phyloP scores from a whole-genome alignment of 768 basidiomycete species.

The Leccinum disarticulatum region DNA sequence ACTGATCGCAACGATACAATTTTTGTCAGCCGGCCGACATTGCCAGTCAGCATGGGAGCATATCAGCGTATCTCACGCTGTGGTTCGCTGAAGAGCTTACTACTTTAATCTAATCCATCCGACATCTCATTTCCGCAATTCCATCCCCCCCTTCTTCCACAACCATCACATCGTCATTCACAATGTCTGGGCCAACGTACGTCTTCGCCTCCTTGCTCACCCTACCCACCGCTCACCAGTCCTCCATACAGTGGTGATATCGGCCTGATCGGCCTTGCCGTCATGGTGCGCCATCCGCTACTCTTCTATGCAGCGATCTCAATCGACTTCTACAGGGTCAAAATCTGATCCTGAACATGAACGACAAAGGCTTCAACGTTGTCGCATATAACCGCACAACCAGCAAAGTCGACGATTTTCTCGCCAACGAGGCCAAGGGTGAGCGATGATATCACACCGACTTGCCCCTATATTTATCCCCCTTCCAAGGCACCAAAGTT shows the following conservation, averaged over 20 bases:
- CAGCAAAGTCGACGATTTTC: conserved; percentile 93
- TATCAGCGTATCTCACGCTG: conserved; percentile 23
- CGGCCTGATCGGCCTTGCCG: conserved; percentile 97
- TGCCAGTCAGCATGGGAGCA: conserved; percentile 17
- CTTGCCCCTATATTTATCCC: conserved; percentile 20
- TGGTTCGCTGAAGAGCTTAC: background rate
- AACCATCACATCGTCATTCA: conserved; percentile 28
- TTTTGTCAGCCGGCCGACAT: conserved; percentile 4
- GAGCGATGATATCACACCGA: conserved; percentile 33
- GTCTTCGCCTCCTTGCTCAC: conserved; percentile 29
- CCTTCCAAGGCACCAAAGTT: conserved; percentile 78
- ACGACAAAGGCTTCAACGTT: conserved; percentile 98
- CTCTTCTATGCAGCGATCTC: conserved; percentile 14
- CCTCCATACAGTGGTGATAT: conserved; percentile 77
- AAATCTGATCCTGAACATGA: conserved; percentile 98
- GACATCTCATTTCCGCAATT: conserved; percentile 22
- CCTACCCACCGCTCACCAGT: conserved; percentile 22
- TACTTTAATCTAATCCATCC: conserved; percentile 31
- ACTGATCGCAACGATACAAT: background rate
- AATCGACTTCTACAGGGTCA: conserved; percentile 62
- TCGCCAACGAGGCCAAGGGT: conserved; percentile 98
- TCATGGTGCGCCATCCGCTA: conserved; percentile 69
- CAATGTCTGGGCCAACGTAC: conserved; percentile 50
- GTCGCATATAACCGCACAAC: conserved; percentile 97
- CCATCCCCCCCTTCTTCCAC: conserved; percentile 31